A percentile compares a stretch with the other conserved stretches of the same genome.
These are phyloP conservation scores for Alternaria triticina DNA, from an alignment of 2,329 filamentous ascomycete species.

Conservation along the genomic window DNA sequence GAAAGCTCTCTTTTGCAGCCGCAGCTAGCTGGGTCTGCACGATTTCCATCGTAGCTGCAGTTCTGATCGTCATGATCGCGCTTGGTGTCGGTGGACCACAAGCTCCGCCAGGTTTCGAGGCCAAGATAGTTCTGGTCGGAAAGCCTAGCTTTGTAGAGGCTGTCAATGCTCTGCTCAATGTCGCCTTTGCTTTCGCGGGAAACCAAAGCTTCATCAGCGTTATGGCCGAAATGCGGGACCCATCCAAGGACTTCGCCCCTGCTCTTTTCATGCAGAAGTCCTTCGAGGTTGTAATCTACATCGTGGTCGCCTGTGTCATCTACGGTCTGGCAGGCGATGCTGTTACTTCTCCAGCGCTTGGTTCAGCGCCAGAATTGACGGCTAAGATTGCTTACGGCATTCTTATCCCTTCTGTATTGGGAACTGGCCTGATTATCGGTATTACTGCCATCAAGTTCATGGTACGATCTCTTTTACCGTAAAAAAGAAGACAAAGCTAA, in stretches of 20 bases:
- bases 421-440: constrained; percentile 73
- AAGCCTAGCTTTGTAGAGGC: constrained; percentile 37
- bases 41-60: constrained; percentile 67
- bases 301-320: constrained; percentile 71
- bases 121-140: constrained; percentile 28
- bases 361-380: constrained; percentile 63
- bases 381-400: constrained; percentile 72
- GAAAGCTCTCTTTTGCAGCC: constrained; percentile 67
- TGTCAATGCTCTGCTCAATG: constrained; percentile 57
- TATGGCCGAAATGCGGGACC: constrained; percentile 68
- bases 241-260: constrained; percentile 63
- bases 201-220: constrained; percentile 72
- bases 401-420: constrained; percentile 72
- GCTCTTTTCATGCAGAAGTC: constrained; percentile 65
- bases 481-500: not conserved
- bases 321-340: constrained; percentile 68
- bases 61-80: constrained; percentile 71
- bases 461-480: not conserved
- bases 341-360: constrained; percentile 70
- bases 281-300: constrained; percentile 64
- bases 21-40: constrained; percentile 63
- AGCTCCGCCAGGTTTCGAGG: constrained; percentile 36
- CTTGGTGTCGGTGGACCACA: constrained; percentile 61
- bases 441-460: constrained; percentile 71
- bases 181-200: constrained; percentile 71